These are phyloP conservation scores for Schwanniomyces polymorphus DNA, from an alignment of 805 yeast species.

Conservation along the genomic window DNA sequence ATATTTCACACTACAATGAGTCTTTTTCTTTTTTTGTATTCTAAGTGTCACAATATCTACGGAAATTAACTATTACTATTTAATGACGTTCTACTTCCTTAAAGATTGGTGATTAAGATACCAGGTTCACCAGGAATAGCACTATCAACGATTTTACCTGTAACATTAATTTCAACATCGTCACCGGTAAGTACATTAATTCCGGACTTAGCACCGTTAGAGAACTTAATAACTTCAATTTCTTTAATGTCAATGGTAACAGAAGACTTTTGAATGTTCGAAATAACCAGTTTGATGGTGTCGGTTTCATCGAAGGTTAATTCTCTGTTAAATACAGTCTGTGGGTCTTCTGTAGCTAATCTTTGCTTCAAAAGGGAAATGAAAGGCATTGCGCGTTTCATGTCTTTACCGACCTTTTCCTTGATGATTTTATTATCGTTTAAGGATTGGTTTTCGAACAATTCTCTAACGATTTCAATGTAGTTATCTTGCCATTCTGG, in stretches of 20 bases:
- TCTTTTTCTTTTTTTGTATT: neutral
- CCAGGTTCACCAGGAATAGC: conserved; percentile 97
- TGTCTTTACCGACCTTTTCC: conserved; percentile 76
- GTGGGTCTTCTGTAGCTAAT: conserved; percentile 66
- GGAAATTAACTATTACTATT: neutral
- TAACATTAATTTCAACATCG: conserved; percentile 61
- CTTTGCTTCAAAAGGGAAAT: conserved; percentile 83
- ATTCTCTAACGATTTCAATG: conserved; percentile 69
- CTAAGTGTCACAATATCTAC: neutral
- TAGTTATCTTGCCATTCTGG: conserved; percentile 67
- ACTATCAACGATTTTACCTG: conserved; percentile 70
- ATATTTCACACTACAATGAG: neutral
- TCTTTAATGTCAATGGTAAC: conserved; percentile 53
- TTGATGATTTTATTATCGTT: conserved; percentile 65
- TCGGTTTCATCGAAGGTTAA: conserved; percentile 78
- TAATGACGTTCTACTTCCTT: conserved; percentile 6
- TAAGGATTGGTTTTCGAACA: conserved; percentile 63
- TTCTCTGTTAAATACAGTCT: conserved; percentile 85
- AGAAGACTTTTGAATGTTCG: conserved; percentile 63
- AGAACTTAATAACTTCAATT: conserved; percentile 61
- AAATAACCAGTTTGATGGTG: conserved; percentile 55
- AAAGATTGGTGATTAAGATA: conserved; percentile 67
- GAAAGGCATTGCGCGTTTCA: conserved; percentile 98
- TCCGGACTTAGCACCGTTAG: conserved; percentile 64
- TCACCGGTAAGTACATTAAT: conserved; percentile 67